These are phyloP conservation scores for Blastocystis sp. DNA, from an alignment of 352 stramenopile species.

Conservation along the genomic window DNA sequence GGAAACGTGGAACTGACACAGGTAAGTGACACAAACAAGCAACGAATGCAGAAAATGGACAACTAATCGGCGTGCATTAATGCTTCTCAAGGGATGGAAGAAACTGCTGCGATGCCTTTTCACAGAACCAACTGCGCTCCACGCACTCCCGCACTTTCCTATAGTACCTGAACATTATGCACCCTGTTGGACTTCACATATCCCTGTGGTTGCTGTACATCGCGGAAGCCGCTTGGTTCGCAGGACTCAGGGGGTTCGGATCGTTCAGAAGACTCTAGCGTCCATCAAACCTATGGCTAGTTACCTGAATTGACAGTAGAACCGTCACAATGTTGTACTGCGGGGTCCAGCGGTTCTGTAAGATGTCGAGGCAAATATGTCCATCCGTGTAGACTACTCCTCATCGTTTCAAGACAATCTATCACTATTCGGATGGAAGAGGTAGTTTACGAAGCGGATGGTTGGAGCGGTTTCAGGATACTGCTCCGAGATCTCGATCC, in stretches of 20 bases:
- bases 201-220: conserved; percentile 96
- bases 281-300: background rate
- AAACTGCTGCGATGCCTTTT: background rate
- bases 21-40: conserved; percentile 1
- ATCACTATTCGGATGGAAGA: conserved; percentile 96
- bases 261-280: conserved; percentile 63
- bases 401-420: background rate
- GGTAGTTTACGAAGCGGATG: conserved; percentile 96
- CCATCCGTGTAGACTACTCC: conserved; percentile 82
- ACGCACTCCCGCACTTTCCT: conserved; percentile 95
- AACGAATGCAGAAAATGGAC: background rate
- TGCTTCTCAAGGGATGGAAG: background rate
- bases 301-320: conserved; percentile 89
- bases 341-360: conserved; percentile 99
- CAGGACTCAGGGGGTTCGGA: conserved; percentile 75
- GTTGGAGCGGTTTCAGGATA: conserved; percentile 98
- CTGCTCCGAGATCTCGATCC: conserved; percentile 94
- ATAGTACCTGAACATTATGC: conserved; percentile 82
- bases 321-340: conserved; percentile 99
- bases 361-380: conserved; percentile 94
- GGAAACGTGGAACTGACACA: background rate
- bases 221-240: conserved; percentile 92
- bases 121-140: conserved; percentile 82
- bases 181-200: conserved; percentile 74
- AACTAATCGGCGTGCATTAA: background rate